Percentiles rank a stretch among this genome's conserved stretches.
phyloP scores from a whole-genome alignment of 768 basidiomycete species.

The Stropharia rugosoannulata region DNA sequence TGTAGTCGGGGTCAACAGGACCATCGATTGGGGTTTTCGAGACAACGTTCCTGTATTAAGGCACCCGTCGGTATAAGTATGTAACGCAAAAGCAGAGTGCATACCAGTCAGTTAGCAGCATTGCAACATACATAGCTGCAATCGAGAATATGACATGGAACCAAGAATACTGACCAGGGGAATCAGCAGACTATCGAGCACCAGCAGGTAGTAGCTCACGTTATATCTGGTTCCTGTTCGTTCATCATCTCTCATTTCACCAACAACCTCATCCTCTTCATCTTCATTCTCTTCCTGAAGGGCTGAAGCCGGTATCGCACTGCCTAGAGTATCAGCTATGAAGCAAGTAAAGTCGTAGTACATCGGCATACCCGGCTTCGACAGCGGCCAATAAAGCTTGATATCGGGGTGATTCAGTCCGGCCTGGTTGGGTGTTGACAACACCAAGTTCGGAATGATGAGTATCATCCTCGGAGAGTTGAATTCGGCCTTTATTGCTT shows the following conservation, averaged over 20 bases:
- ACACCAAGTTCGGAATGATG: conserved; percentile 69
- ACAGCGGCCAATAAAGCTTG: conserved; percentile 95
- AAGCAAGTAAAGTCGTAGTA: neutral
- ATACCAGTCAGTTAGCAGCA: conserved; percentile 96
- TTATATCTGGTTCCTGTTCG: conserved; percentile 93
- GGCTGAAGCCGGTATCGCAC: conserved; percentile 92
- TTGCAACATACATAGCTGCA: conserved; percentile 96
- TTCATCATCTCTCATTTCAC: conserved; percentile 89
- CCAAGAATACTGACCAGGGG: conserved; percentile 80
- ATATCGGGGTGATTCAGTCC: conserved; percentile 85
- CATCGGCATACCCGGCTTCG: conserved; percentile 76
- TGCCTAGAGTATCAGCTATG: conserved; percentile 24
- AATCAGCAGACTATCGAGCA: conserved; percentile 5
- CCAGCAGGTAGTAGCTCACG: conserved; percentile 42
- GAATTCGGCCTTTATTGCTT: conserved; percentile 62
- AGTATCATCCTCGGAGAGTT: conserved; percentile 54
- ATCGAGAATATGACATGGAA: conserved; percentile 98
- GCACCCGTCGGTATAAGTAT: neutral
- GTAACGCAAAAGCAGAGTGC: conserved; percentile 22
- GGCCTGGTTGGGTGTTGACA: conserved; percentile 81
- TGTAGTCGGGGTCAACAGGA: conserved; percentile 52
- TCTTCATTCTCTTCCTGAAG: conserved; percentile 79
- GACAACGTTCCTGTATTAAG: conserved; percentile 64
- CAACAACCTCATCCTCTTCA: conserved; percentile 65
- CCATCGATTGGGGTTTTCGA: conserved; percentile 50